Evolutionary conservation across 306 rosid genomes (phyloP).

Genomic region (Sicyos edulis): DNA sequence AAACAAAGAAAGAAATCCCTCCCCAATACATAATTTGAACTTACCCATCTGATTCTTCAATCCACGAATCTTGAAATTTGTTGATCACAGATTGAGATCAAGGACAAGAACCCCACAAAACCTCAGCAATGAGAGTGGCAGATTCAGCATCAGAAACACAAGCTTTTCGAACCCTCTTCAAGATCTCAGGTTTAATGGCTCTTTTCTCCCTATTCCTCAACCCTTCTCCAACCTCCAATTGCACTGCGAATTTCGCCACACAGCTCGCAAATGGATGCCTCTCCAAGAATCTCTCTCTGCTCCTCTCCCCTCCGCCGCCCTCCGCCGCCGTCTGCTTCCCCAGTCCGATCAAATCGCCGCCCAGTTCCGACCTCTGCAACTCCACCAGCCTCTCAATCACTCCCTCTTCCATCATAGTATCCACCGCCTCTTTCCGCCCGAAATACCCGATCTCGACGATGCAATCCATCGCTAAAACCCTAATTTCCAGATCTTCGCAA

Average conservation of each 20-base stretch:
- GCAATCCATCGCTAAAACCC: conserved; percentile 49
- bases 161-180: conserved; percentile 55
- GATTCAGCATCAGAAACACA: conserved; percentile 72
- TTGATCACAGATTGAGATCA: too few relatives aligned
- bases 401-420: conserved; percentile 67
- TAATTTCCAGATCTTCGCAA: conserved; percentile 28
- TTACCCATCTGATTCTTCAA: conserved; percentile 2
- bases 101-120: too few relatives aligned
- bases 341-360: conserved; percentile 47
- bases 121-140: conserved; percentile 71
- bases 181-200: conserved; percentile 56
- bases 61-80: not conserved
- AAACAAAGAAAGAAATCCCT: too few relatives aligned
- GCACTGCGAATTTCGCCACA: conserved; percentile 79
- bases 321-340: conserved; percentile 23
- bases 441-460: conserved; percentile 74
- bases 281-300: conserved; percentile 36
- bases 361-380: conserved; percentile 62
- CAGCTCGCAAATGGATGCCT: conserved; percentile 62
- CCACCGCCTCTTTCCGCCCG: conserved; percentile 82
- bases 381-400: conserved; percentile 58
- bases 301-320: conserved; percentile 29
- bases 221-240: conserved; percentile 88
- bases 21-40: too few relatives aligned
- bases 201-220: conserved; percentile 83